Base-by-base conservation (phyloP, 2,329 filamentous ascomycete species). In the Daldinia eschscholtzii region DNA sequence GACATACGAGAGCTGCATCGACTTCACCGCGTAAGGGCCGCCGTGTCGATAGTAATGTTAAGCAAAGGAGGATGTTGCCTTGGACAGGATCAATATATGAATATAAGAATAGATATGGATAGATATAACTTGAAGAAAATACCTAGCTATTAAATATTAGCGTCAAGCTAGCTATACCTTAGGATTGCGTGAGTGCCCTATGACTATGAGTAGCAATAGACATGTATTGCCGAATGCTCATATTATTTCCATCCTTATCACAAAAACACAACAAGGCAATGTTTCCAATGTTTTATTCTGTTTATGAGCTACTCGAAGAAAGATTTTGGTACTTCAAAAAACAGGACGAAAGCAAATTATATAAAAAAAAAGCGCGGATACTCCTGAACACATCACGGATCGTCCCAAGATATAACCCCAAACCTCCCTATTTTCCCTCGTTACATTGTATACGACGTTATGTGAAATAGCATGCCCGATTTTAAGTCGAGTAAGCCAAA, bases 1-100 rank as follows among this genome's bases (percentile, higher is more conserved):
- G 66, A 76, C 74, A 7, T 76, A 78, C 67, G 76, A 78, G 69
- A 73, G 72, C 44, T 76, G 75, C 58, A 46, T 76, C 41, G 75
- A 76, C 70, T 77, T 78, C 61, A 76, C 71, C 15, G 70, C 75
- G 33, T 71, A 63, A 60, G 48, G 20, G 30, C 46, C 15, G 37
- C 26, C 4, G 23, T n/a, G 42, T 53, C 26, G 15, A 57, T 30
- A 6, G 26, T 18, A 30, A 30, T 10, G 30, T 57, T 41, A 57
- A 33, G n/a, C n/a, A 33, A 39, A 23, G 10, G 1, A 15, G 23
- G 13, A 33, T 41, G 18, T 52, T n/a, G 12, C 35, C 23, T 37
- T 6, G 48, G 15, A 4, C 9, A 20, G 48, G n/a, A 10, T 15
- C 12, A n/a, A 42, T 41, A 58, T 33, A 46, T 39, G 35, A 15